phyloP scores from a whole-genome alignment of 1,284 basidiomycete genomes.

The Pisolithus thermaeus region DNA sequence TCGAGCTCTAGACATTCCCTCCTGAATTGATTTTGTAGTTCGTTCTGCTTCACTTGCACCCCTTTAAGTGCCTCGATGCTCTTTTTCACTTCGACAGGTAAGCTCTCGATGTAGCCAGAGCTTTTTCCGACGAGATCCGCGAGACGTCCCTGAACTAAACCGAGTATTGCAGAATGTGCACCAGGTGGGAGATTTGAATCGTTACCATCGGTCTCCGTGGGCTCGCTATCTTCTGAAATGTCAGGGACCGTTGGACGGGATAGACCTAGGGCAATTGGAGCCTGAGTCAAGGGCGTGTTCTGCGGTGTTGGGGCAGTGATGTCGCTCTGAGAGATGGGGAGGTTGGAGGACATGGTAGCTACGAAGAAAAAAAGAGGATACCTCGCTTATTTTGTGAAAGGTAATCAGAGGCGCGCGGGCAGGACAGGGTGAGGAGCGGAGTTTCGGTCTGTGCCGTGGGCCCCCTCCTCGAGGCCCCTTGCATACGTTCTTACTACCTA shows the following conservation, averaged over 20 bases:
- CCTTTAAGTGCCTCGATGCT: slow-evolving; percentile 93
- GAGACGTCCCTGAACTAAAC: slow-evolving; percentile 64
- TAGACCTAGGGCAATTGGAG: slow-evolving; percentile 60
- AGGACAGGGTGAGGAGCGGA: slow-evolving; percentile 24
- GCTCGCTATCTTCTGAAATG: slow-evolving; percentile 63
- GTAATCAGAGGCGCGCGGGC: slow-evolving; percentile 21
- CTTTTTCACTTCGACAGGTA: slow-evolving; percentile 79
- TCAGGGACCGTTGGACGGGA: slow-evolving; percentile 66
- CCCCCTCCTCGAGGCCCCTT: not conserved
- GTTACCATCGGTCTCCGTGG: slow-evolving; percentile 42
- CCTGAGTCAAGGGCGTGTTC: slow-evolving; percentile 73
- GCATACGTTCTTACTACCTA: not conserved
- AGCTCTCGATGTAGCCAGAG: slow-evolving; percentile 83
- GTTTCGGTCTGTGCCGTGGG: slow-evolving; percentile 28
- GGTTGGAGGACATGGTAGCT: slow-evolving; percentile 42
- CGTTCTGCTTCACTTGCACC: slow-evolving; percentile 88
- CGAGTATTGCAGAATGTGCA: slow-evolving; percentile 48
- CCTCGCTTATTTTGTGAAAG: slow-evolving; percentile 12
- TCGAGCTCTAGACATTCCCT: slow-evolving; percentile 94
- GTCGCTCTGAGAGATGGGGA: slow-evolving; percentile 42
- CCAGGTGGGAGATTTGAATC: slow-evolving; percentile 18
- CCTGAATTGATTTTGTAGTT: slow-evolving; percentile 95
- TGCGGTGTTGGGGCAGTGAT: slow-evolving; percentile 72
- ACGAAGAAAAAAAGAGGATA: slow-evolving; percentile 14
- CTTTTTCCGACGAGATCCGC: slow-evolving; percentile 69